Base-by-base conservation (phyloP, 2,329 filamentous ascomycete species). In the Paraconiothyrium brasiliense region DNA sequence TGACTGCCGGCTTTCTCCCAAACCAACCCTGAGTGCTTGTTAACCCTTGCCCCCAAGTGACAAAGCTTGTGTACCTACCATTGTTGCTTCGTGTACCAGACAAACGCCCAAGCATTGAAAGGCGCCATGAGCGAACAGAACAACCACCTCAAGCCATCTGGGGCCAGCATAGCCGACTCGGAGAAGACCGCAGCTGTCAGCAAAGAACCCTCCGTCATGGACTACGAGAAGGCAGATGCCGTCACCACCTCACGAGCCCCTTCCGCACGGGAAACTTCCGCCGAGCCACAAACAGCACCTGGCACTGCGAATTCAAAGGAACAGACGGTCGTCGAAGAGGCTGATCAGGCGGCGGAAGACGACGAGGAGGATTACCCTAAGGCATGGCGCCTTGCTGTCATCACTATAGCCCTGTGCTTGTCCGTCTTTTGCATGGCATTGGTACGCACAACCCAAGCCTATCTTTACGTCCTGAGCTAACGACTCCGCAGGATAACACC, bases 401-500 rank as follows among this genome's bases (percentile, higher is more conserved):
- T 78, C 57, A 76, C 73, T 6, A 52, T 76, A 16, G 76, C 75
- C 14, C 62, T 78, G 10, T 77, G 74, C 50, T 62, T 78, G 37
- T 74, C 72, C 8, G 75, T 78, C n/a, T 78, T 78, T 54, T 78
- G 76, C 57, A 77, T 78, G 75, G 76, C 76, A 20, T 58, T 78
- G 68, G 75, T 77, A 57, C 57, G 75, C 65, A 48, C 35, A 43
- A 27, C 22, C 13, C 50, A 34, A 22, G 5, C 44, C 16, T 24
- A 22, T 43, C n/a, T 24, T 35, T n/a, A 24, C 34, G 30, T 22
- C 24, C 47, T 16, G 16, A 43, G 44, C 60, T 64, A 50, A 60
- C 20, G 52, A 16, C 11, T 57, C 57, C 41, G 62, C 47, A 77
- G 74, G 80, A 84, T 70, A 81, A 82, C 62, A 84, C 81, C n/a